These are phyloP conservation scores for Mrakia blollopis DNA, from an alignment of 768 basidiomycete species.

Conservation along the genomic window DNA sequence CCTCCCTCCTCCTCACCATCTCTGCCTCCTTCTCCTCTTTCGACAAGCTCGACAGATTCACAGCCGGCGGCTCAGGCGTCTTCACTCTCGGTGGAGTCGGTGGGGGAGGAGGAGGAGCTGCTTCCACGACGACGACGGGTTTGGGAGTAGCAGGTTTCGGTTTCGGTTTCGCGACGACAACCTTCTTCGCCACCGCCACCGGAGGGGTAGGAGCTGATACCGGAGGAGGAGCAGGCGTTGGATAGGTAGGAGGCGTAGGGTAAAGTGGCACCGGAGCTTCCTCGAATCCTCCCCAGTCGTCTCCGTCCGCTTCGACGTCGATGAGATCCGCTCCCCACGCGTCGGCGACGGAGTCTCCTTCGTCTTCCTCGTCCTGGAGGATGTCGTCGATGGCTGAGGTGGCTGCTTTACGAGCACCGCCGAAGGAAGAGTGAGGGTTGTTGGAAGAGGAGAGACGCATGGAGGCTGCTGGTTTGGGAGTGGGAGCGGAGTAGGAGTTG, in stretches of 20 bases:
- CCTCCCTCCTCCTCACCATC: slow-evolving; percentile 85
- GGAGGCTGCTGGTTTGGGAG: background rate
- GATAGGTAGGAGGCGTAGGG: slow-evolving; percentile 27
- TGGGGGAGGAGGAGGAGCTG: background rate
- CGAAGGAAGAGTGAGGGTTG: slow-evolving; percentile 24
- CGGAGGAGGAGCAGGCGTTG: slow-evolving; percentile 32
- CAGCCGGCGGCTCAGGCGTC: slow-evolving; percentile 33
- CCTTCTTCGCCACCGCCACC: slow-evolving; percentile 30
- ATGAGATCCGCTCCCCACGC: slow-evolving; percentile 63
- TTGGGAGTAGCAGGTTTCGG: background rate
- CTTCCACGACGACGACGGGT: slow-evolving; percentile 30
- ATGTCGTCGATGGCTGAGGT: slow-evolving; percentile 29
- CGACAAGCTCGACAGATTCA: slow-evolving; percentile 53
- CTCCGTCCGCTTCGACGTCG: slow-evolving; percentile 86
- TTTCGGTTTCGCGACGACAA: background rate
- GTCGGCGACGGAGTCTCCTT: slow-evolving; percentile 45
- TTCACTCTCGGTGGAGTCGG: slow-evolving; percentile 2
- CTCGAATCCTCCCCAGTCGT: slow-evolving; percentile 77
- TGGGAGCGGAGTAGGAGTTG: slow-evolving; percentile 32
- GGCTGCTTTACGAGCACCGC: slow-evolving; percentile 27
- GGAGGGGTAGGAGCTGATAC: slow-evolving; percentile 34
- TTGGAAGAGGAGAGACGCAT: background rate
- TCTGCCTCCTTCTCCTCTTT: slow-evolving; percentile 94
- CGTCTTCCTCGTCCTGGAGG: slow-evolving; percentile 27
- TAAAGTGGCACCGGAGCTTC: background rate